Percentiles rank a stretch among this genome's conserved stretches.
Evolutionary conservation across 2,329 filamentous ascomycete genomes (phyloP).

Genomic region (Mariannaea sp.): DNA sequence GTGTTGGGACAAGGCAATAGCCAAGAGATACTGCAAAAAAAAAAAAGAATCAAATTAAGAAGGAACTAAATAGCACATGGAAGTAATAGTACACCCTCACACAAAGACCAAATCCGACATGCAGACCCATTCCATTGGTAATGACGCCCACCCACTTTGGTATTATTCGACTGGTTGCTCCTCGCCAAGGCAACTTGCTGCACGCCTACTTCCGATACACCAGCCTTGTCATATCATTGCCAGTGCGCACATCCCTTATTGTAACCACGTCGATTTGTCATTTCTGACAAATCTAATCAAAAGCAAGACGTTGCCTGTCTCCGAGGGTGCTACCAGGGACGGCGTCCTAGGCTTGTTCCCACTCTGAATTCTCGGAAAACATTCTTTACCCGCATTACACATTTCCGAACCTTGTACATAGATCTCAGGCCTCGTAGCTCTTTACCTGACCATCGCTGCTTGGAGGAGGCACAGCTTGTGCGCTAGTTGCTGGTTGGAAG

Average conservation of each 20-base stretch:
- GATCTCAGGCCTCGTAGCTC: constrained; percentile 57
- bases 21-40: background rate
- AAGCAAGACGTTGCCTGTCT: constrained; percentile 20
- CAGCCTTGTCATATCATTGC: background rate
- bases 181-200: background rate
- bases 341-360: constrained; percentile 27
- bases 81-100: constrained; percentile 22
- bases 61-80: constrained; percentile 16
- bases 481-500: constrained; percentile 54
- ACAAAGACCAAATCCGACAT: constrained; percentile 15
- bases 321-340: constrained; percentile 24
- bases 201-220: background rate
- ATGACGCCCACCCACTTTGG: background rate
- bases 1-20: background rate
- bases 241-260: background rate
- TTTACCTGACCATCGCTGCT: constrained; percentile 61
- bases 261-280: constrained; percentile 5
- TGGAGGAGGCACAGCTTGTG: constrained; percentile 56
- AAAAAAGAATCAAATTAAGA: constrained; percentile 1
- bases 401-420: background rate
- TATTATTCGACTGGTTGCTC: background rate
- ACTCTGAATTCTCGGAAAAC: constrained; percentile 17
- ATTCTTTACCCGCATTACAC: background rate
- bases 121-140: constrained; percentile 3
- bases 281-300: constrained; percentile 13